phyloP scores from a whole-genome alignment of 2,329 filamentous ascomycete genomes.

The Orbilia ellipsospora region DNA sequence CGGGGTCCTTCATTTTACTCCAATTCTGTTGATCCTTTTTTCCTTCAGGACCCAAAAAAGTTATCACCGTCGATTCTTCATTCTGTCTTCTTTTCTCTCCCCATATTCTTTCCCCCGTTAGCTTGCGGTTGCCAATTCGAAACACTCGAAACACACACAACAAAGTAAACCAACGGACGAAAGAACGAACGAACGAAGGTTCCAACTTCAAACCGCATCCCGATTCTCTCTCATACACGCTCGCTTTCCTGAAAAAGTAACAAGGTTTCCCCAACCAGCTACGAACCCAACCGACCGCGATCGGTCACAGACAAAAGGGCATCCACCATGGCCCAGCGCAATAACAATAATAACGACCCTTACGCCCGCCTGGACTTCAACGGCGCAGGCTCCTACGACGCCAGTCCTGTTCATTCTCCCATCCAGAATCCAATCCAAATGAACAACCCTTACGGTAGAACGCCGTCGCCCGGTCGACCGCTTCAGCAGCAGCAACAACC shows the following conservation, averaged over 20 bases:
- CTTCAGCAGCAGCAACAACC: constrained; percentile 38
- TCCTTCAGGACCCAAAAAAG: not conserved
- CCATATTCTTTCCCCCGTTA: not conserved
- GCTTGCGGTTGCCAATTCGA: constrained; percentile 15
- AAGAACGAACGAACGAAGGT: constrained; percentile 4
- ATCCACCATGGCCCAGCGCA: constrained; percentile 40
- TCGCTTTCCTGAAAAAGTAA: constrained; percentile 29
- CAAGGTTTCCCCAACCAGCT: not conserved
- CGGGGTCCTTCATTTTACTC: constrained; percentile 7
- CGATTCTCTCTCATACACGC: constrained; percentile 52
- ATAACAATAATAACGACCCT: constrained; percentile 56
- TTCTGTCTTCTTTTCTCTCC: constrained; percentile 1
- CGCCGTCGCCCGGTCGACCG: constrained; percentile 53
- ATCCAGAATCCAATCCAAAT: constrained; percentile 31
- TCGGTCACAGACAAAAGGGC: constrained; percentile 10
- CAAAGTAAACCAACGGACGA: not conserved
- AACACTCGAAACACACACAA: constrained; percentile 7
- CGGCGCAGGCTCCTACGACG: constrained; percentile 51
- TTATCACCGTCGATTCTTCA: too few species aligned
- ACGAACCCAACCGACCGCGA: constrained; percentile 9
- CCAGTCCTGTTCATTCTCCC: constrained; percentile 38
- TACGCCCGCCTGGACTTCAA: constrained; percentile 59
- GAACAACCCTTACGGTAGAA: constrained; percentile 51
- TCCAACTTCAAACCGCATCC: constrained; percentile 3
- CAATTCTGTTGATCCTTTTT: constrained; percentile 17